These are phyloP conservation scores for Anethum foeniculum DNA, from an alignment of 140 eudicot genomes.

Conservation along the genomic window DNA sequence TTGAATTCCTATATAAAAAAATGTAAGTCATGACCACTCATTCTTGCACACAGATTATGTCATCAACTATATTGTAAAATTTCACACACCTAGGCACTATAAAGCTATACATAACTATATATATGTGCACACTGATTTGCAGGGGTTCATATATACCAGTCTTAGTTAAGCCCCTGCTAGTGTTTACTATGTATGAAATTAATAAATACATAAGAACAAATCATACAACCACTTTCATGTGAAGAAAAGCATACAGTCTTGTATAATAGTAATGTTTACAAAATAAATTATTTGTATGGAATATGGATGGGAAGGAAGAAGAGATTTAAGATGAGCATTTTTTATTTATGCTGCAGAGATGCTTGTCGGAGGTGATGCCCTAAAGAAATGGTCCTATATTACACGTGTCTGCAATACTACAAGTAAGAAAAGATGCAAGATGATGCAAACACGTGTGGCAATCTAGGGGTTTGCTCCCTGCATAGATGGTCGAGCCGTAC, in stretches of 20 bases:
- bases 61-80: neutral
- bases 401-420: slow-evolving; percentile 13
- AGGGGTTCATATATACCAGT: neutral
- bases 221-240: neutral
- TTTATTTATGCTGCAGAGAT: neutral
- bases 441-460: slow-evolving; percentile 4
- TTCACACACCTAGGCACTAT: neutral
- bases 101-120: no score
- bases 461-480: slow-evolving; percentile 22
- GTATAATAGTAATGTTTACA: neutral
- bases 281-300: no score
- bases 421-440: neutral
- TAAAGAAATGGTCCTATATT: slow-evolving; percentile 10
- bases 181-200: neutral
- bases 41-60: neutral
- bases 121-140: neutral
- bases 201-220: neutral
- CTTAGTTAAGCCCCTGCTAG: no score
- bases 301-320: no score
- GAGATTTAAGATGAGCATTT: no score
- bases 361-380: neutral
- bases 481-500: slow-evolving; percentile 8
- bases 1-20: neutral
- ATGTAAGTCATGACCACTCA: neutral
- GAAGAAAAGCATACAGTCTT: neutral